Base-by-base conservation (phyloP, 2,329 filamentous ascomycete genomes). In the Cladobotryum protrusum region DNA sequence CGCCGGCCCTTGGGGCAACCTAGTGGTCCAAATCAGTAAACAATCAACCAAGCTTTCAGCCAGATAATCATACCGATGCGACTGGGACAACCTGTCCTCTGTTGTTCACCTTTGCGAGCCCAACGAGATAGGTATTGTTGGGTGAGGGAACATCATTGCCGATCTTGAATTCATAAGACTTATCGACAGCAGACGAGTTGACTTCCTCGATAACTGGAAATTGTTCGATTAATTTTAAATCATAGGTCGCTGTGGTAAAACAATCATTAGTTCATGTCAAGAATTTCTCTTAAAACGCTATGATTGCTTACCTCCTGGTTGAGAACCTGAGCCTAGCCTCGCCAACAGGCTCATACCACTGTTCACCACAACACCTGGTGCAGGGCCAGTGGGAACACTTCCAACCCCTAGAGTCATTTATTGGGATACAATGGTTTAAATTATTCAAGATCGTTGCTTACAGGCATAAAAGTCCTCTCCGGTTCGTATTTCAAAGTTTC, bases 41-140 rank as follows among this genome's bases (percentile, higher is more conserved):
- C 14, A n/a, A 7, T 19, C 13, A 3, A 19, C 1, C n/a, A n/a
- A n/a, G n/a, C n/a, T n/a, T 2, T 14, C 32, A 5, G 2, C 4
- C 11, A 45, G 7, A 8, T 18, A 11, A 2, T n/a, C 49, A 8
- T 44, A 51, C 49, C 3, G 44, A 39, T 17, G 24, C 37, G 43
- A 51, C 40, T 37, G 49, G 49, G 24, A 40, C 45, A 40, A 51
- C 49, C 19, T 51, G 49, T 7, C 49, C 49, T 8, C 49, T 36
- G 12, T 48, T 40, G 13, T 47, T 51, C 39, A 51, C 45, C 17
- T 51, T 47, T 33, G 44, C 49, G 12, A 51, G 43, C 1, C 49
- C 49, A 17, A 51, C 13, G 13, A 51, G 49, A 18, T 51, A 51
- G 1, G 37, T 51, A 9, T 51, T 17, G 12, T 51, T 51, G 3